A percentile compares a stretch with the other conserved stretches of the same genome.
These are phyloP conservation scores for Penicillium decumbens DNA, from an alignment of 2,329 filamentous ascomycete genomes.

Conservation along the genomic window DNA sequence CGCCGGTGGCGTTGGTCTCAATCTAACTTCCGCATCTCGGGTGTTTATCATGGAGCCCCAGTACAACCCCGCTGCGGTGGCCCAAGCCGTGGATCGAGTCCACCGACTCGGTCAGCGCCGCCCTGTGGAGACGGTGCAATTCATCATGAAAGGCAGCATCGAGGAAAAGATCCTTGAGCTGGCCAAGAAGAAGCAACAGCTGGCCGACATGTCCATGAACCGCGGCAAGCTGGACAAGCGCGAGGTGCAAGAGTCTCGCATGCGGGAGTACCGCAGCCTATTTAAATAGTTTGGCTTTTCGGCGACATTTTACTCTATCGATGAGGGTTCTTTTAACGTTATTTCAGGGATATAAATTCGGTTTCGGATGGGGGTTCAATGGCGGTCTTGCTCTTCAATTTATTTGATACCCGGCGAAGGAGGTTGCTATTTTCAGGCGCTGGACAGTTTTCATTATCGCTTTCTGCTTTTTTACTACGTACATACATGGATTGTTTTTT, in stretches of 20 bases:
- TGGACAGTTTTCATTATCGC: slow-evolving; percentile 3
- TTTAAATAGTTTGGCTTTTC: slow-evolving; percentile 42
- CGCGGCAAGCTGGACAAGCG: slow-evolving; percentile 55
- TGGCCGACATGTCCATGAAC: slow-evolving; percentile 84
- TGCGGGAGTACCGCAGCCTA: slow-evolving; percentile 57
- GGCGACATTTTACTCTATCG: neutral
- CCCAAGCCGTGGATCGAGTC: slow-evolving; percentile 89
- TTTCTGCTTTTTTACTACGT: neutral
- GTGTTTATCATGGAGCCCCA: slow-evolving; percentile 98
- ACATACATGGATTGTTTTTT: slow-evolving; percentile 5
- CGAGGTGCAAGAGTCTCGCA: slow-evolving; percentile 61
- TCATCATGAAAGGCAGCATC: slow-evolving; percentile 84
- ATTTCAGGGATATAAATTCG: neutral
- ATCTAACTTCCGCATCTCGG: slow-evolving; percentile 76
- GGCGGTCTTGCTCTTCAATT: slow-evolving; percentile 8
- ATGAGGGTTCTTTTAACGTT: neutral
- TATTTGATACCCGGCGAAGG: slow-evolving; percentile 16
- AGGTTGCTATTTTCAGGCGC: slow-evolving; percentile 11
- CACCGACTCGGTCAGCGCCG: slow-evolving; percentile 86
- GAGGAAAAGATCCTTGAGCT: slow-evolving; percentile 89
- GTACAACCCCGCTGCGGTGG: slow-evolving; percentile 92
- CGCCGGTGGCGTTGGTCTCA: slow-evolving; percentile 86
- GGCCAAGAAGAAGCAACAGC: slow-evolving; percentile 85
- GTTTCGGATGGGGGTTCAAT: slow-evolving; percentile 1
- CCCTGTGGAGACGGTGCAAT: slow-evolving; percentile 80